Base-by-base conservation (phyloP, 1,284 basidiomycete species). In the Neolentinus lepideus region DNA sequence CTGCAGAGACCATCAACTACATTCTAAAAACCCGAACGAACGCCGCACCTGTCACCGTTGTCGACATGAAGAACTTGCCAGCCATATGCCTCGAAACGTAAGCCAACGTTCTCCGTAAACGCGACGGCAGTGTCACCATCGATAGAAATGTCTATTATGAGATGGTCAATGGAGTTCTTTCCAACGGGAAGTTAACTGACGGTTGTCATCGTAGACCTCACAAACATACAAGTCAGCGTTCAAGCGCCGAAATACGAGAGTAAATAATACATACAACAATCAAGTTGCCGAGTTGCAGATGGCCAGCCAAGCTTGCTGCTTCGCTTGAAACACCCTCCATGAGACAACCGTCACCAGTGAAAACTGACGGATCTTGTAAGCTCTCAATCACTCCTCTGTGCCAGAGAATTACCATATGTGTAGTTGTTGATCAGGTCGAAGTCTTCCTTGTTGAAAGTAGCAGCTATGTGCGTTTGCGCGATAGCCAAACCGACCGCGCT, bases 281-380 rank as follows among this genome's bases (percentile, higher is more conserved):
- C 63, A 98, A 78, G 76, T 96, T 98, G 59, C 90, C 92, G 56
- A 98, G 83, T 72, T 94, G 86, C 64, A 98, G 79, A 75, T 98
- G 94, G 63, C 91, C 94, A 59, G 94, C 94, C 61, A 97, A 81
- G 67, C 91, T 94, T 61, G 88, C 89, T 26, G 94, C 92, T 73
- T 98, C 94, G 62, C 83, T 82, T 22, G 93, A 81, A 64, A 98
- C 87, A 81, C 94, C 94, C 75, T 98, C 94, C 88, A 94, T 93
- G 61, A 98, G 79, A 75, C 94, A 97, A 57, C 94, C 94, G 73
- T 98, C 94, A 69, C 94, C 94, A 58, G 84, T 81, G 78, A 97
- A 94, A 54, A 87, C 90, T 91, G 57, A 31, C 4, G 29, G 4
- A n/a, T n/a, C n/a, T n/a, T n/a, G n/a, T n/a, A n/a, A n/a, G n/a